Base-by-base conservation (phyloP, 345 rosid species). In the Populus deltoides region DNA sequence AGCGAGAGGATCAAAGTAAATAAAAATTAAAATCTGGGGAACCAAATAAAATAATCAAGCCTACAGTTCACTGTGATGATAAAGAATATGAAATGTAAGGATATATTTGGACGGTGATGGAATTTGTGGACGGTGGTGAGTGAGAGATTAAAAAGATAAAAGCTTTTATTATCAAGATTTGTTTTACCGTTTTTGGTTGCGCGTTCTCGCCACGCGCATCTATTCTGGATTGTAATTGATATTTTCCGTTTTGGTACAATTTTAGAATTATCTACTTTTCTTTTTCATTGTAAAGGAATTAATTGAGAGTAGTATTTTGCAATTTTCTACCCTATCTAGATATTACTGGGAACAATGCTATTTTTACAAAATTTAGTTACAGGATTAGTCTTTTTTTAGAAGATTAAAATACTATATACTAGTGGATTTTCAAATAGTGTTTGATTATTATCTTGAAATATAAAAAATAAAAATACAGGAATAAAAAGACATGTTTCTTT, bases 101-200 rank as follows among this genome's bases (percentile, higher is more conserved):
- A 27, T 66, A 27, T 31, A 66, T 66, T 18, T 66, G 69, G 68
- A 29, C 68, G 36, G 22, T 65, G 68, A 36, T 65, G 18, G 68
- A 13, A 29, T 20, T 17, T 9, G 22, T 25, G 15, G 68, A 27
- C 7, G 68, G 69, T 24, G 69, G 22, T 15, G 69, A 61, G 27
- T 61, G 69, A 7, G 38, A 18, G 59, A 7, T 18, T 53, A 2
- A 53, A 53, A 18, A 33, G 18, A 47, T 15, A 18, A 49, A 49
- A 16, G 55, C 3, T 1, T 55, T 71, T 6, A 29, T 25, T 49
- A 18, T 71, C 1, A 16, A 3, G 7, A 36, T 59, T 39, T 25
- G 24, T 16, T 73, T 62, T 63, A 75, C 77, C 61, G 43, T 39
- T 45, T 75, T 7, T 22, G 68, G 71, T 45, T 65, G 35, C 71